These are phyloP conservation scores for Excoecaria agallocha DNA, from an alignment of 345 rosid genomes.

Conservation along the genomic window DNA sequence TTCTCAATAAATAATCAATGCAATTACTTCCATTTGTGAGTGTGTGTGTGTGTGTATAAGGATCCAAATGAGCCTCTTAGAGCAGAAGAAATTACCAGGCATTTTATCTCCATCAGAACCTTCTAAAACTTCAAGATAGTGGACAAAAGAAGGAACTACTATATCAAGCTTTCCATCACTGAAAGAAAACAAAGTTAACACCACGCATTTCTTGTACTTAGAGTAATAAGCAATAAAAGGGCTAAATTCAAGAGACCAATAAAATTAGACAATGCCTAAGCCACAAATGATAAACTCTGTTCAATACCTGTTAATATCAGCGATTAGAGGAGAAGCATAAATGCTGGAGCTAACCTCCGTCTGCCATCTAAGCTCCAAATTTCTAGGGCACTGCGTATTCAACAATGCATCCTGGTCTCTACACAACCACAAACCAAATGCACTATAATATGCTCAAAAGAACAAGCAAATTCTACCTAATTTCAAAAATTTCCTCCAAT, in stretches of 20 bases:
- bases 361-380: conserved; percentile 97
- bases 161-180: conserved; percentile 99
- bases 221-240: background rate
- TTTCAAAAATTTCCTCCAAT: background rate
- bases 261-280: background rate
- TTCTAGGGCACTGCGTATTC: conserved; percentile 89
- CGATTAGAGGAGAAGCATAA: conserved; percentile 88
- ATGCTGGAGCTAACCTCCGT: conserved; percentile 97
- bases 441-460: background rate
- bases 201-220: background rate
- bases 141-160: conserved; percentile 95
- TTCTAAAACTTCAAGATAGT: conserved; percentile 97
- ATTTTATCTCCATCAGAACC: conserved; percentile 99
- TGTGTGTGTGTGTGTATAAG: too few relatives aligned
- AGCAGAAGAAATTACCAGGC: conserved; percentile 60
- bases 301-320: conserved; percentile 82
- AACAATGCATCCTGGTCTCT: conserved; percentile 87
- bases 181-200: conserved; percentile 13
- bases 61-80: background rate
- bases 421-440: conserved; percentile 7
- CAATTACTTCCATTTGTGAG: background rate
- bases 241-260: background rate
- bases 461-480: background rate
- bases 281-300: background rate
- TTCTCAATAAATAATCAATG: background rate